Evolutionary conservation across 192 early-diverging fungal species (phyloP).

Genomic region (Pilobolus umbonatus): DNA sequence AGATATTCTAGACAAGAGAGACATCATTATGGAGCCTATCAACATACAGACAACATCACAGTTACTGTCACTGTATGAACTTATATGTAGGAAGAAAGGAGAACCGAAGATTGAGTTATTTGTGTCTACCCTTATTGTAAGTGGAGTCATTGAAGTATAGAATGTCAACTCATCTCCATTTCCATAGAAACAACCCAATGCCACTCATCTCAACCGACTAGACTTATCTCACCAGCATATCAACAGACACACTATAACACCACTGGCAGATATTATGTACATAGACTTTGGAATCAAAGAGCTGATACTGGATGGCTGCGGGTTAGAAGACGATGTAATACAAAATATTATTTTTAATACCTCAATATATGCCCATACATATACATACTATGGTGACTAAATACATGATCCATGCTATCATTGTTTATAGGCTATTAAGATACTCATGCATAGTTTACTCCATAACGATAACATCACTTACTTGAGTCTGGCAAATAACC

Average conservation of each 20-base stretch:
- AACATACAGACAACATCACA: conserved; percentile 3
- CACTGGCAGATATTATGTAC: conserved; percentile 71
- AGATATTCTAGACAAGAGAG: background rate
- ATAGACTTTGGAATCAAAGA: conserved; percentile 68
- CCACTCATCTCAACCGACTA: conserved; percentile 8
- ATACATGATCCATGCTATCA: too few relatives aligned
- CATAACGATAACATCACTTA: conserved; percentile 59
- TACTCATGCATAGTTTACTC: conserved; percentile 68
- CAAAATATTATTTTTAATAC: too few relatives aligned
- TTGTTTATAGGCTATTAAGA: conserved; percentile 47
- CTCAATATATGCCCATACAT: too few relatives aligned
- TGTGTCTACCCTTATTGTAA: conserved; percentile 15
- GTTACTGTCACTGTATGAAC: conserved; percentile 23
- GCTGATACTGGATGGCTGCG: conserved; percentile 65
- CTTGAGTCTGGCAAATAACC: conserved; percentile 66
- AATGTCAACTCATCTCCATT: background rate
- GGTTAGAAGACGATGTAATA: conserved; percentile 65
- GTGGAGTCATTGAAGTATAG: background rate
- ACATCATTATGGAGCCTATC: background rate
- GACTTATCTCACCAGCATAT: conserved; percentile 40
- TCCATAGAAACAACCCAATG: conserved; percentile 19
- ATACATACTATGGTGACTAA: background rate
- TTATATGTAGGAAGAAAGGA: conserved; percentile 26
- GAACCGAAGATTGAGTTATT: conserved; percentile 17
- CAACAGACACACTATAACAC: conserved; percentile 51